These are phyloP conservation scores for Prinsepia uniflora DNA, from an alignment of 306 rosid species.

Conservation along the genomic window DNA sequence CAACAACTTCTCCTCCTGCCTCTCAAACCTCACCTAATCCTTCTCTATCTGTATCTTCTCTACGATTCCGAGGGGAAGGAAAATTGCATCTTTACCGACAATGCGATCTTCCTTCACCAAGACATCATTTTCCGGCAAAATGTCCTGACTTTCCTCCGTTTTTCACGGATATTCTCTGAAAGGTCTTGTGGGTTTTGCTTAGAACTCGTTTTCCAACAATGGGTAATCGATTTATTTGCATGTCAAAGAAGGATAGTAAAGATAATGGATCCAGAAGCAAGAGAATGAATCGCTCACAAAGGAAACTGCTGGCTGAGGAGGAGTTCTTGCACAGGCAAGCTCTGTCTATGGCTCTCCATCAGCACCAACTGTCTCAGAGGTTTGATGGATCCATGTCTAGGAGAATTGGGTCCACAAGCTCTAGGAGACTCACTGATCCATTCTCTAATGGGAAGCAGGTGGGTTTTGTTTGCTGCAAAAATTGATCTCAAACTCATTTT, in stretches of 20 bases:
- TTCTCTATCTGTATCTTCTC: constrained; percentile 4
- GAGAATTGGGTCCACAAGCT: constrained; percentile 82
- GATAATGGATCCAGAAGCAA: constrained; percentile 87
- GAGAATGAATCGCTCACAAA: constrained; percentile 83
- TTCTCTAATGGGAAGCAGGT: constrained; percentile 64
- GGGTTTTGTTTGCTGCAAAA: neutral
- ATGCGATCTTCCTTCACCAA: constrained; percentile 5
- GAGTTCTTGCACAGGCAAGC: constrained; percentile 87
- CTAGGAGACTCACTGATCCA: constrained; percentile 66
- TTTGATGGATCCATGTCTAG: constrained; percentile 96
- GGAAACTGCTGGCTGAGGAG: constrained; percentile 74
- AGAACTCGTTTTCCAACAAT: constrained; percentile 25
- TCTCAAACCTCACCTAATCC: constrained; percentile 13
- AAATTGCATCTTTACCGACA: neutral
- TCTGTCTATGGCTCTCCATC: constrained; percentile 84
- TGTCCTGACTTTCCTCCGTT: constrained; percentile 6
- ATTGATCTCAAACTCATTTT: neutral
- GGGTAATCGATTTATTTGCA: constrained; percentile 91
- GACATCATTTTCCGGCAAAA: constrained; percentile 6
- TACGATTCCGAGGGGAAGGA: neutral
- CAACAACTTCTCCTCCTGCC: constrained; percentile 28
- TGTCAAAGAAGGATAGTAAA: constrained; percentile 67
- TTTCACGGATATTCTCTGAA: constrained; percentile 3
- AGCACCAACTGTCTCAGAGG: constrained; percentile 93
- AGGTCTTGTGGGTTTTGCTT: constrained; percentile 9